Evolutionary conservation across 352 stramenopile species (phyloP), one percentile per base, ranked within the genome.

Genomic region (Globisporangium perplexum): DNA sequence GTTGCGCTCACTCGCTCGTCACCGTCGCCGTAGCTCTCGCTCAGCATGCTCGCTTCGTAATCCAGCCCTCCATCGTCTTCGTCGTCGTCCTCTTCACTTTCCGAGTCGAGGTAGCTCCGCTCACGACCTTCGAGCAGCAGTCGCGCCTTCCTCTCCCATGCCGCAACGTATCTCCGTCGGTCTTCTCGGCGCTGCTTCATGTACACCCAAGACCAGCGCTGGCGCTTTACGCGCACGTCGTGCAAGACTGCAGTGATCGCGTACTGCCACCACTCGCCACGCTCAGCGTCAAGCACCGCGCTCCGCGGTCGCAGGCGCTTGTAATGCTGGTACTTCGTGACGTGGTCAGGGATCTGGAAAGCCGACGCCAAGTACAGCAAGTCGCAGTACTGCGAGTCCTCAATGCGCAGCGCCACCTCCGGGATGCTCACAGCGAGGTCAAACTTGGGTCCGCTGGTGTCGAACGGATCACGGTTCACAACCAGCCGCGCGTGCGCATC

Each of bases 341-440:
- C 75, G 53, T 93, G 81, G 24, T 87, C 66, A 1, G 80, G 79
- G 17, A 82, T 59, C 59, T 94, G 83, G 35, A 94, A 66, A 18
- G 72, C 73, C 12, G 86, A 83, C 18, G 65, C 70, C 20, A 95
- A 60, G 57, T 92, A 95, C 33, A 95, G 43, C 53, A 94, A 49
- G 71, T 95, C 83, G 48, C 86, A 94, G 47, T 94, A 95, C 52
- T 95, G 86, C 0, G 79, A 90, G 41, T 94, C 86, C 63, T 95
- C 86, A 11, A 95, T 56, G 14, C 81, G 83, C 41, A 95, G 66
- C 0, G 83, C 82, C 14, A 95, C 78, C 46, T 93, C 77, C 4
- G 77, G 75, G 24, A 93, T 76, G 54, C 62, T 88, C 23, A 95
- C 65, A 44, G 93, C 82, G 15, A 95, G 41, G 60, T 94, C 82